These are phyloP conservation scores for Tuber magnatum DNA, from an alignment of 495 filamentous ascomycete genomes.

Conservation along the genomic window DNA sequence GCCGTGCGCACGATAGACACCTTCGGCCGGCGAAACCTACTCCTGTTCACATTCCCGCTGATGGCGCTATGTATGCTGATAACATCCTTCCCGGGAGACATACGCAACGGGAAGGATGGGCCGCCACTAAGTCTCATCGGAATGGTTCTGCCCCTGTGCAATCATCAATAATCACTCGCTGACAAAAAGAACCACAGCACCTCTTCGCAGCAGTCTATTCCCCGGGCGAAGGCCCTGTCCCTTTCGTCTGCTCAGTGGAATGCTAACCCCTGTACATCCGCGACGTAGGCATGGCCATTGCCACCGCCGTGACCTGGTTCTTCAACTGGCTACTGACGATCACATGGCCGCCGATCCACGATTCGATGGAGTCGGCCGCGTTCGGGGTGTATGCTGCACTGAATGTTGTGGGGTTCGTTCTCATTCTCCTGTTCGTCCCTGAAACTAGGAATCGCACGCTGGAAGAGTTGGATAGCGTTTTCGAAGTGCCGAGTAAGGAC, in stretches of 20 bases:
- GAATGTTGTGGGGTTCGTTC: slow-evolving; percentile 60
- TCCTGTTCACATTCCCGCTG: slow-evolving; percentile 60
- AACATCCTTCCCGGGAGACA: slow-evolving; percentile 54
- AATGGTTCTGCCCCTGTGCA: not conserved
- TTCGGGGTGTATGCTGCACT: slow-evolving; percentile 63
- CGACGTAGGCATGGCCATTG: slow-evolving; percentile 59
- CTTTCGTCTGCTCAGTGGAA: slow-evolving; percentile 75
- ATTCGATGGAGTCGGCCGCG: slow-evolving; percentile 54
- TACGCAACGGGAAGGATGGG: slow-evolving; percentile 38
- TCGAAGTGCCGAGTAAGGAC: slow-evolving; percentile 19
- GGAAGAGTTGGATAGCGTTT: slow-evolving; percentile 55
- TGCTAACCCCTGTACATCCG: slow-evolving; percentile 72
- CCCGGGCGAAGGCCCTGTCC: slow-evolving; percentile 75
- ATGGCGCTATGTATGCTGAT: slow-evolving; percentile 54
- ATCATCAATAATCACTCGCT: not conserved
- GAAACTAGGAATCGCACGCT: slow-evolving; percentile 74
- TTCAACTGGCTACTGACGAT: slow-evolving; percentile 62
- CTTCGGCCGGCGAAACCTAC: slow-evolving; percentile 55
- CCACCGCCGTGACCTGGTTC: slow-evolving; percentile 63
- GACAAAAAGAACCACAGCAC: not conserved
- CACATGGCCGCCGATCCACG: slow-evolving; percentile 56
- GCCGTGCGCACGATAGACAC: slow-evolving; percentile 64
- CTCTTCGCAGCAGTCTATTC: slow-evolving; percentile 68
- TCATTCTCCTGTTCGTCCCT: slow-evolving; percentile 65
- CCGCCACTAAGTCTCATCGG: slow-evolving; percentile 10